Base-by-base conservation (phyloP, 2,329 filamentous ascomycete genomes). In the Aspergillus pseudoterreus region DNA sequence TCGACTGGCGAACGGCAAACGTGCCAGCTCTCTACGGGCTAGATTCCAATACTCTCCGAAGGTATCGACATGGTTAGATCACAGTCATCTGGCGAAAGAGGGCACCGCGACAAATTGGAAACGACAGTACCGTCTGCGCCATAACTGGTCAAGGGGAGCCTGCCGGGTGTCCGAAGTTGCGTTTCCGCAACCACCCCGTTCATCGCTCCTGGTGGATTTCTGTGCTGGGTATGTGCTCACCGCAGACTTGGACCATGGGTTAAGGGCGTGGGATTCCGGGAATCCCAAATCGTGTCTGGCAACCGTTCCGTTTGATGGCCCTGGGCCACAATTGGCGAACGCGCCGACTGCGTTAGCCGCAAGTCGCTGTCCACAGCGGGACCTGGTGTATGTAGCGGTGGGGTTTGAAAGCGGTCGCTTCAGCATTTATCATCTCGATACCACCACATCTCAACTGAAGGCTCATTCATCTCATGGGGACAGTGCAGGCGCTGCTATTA, bases 141-240 rank as follows among this genome's bases (percentile, higher is more conserved):
- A 96, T 67, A 97, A 97, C 72, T 97, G 94, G 94, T 82, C 88
- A 1, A 83, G 80, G 55, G 94, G 92, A 0, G 85, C 82, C 59
- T 95, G 90, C 63, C 86, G 83, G 35, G 83, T 96, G 11, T 85
- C 87, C 33, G 88, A 95, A 69, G 82, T 96, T 27, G 78, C 84
- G 42, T 80, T 90, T 21, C 74, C 78, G 48, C 74, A 78, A 41
- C 70, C 75, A 1, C 72, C 76, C 49, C 65, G 84, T 67, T 76
- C 88, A 35, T 79, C 79, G 2, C 68, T 91, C 35, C 75, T 96
- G 6, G 88, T 92, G 44, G 90, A 88, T 66, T 81, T 95, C 56
- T 81, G 86, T 39, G 84, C 90, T 51, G 87, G 90, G 0, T 75
- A 91, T 17, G 84, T 94, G 8, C 82, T 94, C 47, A 94, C 90